A percentile compares a stretch with the other conserved stretches of the same genome.
These are phyloP conservation scores for Gossypium australe DNA, from an alignment of 345 rosid species.

Conservation along the genomic window DNA sequence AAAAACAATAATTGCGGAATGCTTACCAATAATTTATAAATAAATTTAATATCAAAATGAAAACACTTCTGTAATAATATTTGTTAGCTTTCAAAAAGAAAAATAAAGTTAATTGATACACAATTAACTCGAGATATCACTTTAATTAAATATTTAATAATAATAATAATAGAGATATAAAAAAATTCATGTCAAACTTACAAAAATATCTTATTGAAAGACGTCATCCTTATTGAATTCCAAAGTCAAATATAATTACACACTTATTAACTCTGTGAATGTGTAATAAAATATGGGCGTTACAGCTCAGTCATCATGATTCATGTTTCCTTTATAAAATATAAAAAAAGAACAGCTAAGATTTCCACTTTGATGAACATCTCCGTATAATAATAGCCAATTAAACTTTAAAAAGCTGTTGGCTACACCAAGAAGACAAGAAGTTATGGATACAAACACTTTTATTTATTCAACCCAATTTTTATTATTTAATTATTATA, in stretches of 20 bases:
- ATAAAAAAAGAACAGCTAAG: conserved; percentile 32
- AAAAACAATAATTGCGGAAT: too few relatives aligned
- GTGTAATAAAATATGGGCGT: not conserved
- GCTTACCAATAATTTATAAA: too few relatives aligned
- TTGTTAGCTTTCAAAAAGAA: too few relatives aligned
- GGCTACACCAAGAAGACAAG: conserved; percentile 23
- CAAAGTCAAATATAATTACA: not conserved
- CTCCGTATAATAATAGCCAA: conserved; percentile 14
- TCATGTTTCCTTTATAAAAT: conserved; percentile 13
- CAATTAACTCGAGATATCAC: too few relatives aligned
- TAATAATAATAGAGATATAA: too few relatives aligned
- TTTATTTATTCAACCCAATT: conserved; percentile 10
- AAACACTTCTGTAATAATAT: too few relatives aligned
- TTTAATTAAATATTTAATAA: too few relatives aligned
- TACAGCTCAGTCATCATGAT: conserved; percentile 7
- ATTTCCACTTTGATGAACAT: conserved; percentile 36
- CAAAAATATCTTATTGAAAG: not conserved
- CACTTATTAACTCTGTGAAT: not conserved
- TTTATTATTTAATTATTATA: not conserved
- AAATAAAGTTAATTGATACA: too few relatives aligned
- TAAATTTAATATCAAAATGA: too few relatives aligned
- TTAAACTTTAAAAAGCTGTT: conserved; percentile 26
- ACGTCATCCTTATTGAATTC: not conserved
- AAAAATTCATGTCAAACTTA: too few relatives aligned
- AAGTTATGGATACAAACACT: conserved; percentile 17